Evolutionary conservation across 768 basidiomycete genomes (phyloP), one percentile per base, ranked within the genome.

Genomic region (Calocybe gangraenosa): DNA sequence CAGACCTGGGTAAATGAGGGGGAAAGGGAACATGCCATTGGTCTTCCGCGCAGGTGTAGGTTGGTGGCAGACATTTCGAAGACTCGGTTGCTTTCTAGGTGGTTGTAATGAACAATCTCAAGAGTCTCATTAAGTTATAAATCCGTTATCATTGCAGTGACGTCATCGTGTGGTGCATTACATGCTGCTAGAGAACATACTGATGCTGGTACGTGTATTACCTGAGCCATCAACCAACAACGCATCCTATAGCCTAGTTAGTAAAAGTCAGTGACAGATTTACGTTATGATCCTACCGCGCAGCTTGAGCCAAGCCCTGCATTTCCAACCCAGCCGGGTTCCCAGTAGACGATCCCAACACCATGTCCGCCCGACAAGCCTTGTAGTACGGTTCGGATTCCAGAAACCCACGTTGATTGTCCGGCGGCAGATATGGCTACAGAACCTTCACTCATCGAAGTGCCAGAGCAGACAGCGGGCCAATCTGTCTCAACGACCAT

Each of bases 401-500:
- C 74, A 7, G 65, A 58, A 4, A 78, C 68, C 78, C 79, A 82
- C 0, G 65, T 67, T 15, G 66, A 60, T 56, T 84, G 82, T 0
- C 80, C 82, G 8, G 70, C 60, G 1, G 68, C 61, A 2, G 75
- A 76, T 3, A 75, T 63, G 0, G 79, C 58, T 43, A 81, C 68
- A 4, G 68, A 66, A 2, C 63, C 59, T 42, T 76, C 70, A 47
- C 75, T 78, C 54, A 81, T 48, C 2, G 70, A 57, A 5, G 63
- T 55, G 17, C 68, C 63, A 53, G 73, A 64, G 61, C 79, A 81
- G 1, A 59, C 53, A 9, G 61, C 75, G 0, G 81, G 78, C 79
- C 79, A 84, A 59, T 84, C 76, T 3, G 81, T 82, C 60, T 82
- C 82, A 5, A 78, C 80, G 15, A 82, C 73, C 60, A 82, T 74